These are phyloP conservation scores for Dryas alaskensis DNA, from an alignment of 306 rosid species.

Conservation along the genomic window DNA sequence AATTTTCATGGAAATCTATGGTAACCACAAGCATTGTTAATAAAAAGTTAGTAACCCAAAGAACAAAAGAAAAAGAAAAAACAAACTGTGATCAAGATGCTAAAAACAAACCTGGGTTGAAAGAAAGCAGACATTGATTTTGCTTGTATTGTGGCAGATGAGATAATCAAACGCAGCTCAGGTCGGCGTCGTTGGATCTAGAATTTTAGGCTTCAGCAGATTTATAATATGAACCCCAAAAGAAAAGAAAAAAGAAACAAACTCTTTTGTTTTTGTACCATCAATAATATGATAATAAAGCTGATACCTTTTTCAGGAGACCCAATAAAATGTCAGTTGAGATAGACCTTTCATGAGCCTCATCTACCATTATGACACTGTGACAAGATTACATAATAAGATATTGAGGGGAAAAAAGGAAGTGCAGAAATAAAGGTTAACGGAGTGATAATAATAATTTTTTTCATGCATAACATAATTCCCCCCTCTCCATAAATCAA, in stretches of 20 bases:
- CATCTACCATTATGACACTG: constrained; percentile 92
- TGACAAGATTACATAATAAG: constrained; percentile 14
- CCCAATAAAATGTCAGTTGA: constrained; percentile 93
- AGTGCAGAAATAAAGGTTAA: background rate
- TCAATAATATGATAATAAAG: constrained; percentile 3
- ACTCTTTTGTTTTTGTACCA: constrained; percentile 6
- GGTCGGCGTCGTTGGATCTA: constrained; percentile 88
- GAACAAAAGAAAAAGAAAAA: constrained; percentile 14
- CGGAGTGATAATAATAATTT: background rate
- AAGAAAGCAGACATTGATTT: constrained; percentile 80
- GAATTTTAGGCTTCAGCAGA: constrained; percentile 26
- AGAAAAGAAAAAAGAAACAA: background rate
- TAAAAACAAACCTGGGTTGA: constrained; percentile 51
- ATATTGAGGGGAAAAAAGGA: constrained; percentile 2
- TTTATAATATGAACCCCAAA: background rate
- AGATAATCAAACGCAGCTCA: constrained; percentile 75
- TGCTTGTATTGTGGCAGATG: constrained; percentile 97
- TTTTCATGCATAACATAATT: background rate
- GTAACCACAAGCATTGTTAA: background rate
- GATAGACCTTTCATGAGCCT: constrained; percentile 97
- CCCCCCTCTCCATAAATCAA: background rate
- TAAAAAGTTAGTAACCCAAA: background rate
- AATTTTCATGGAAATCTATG: background rate
- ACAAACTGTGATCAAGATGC: constrained; percentile 2
- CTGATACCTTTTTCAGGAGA: constrained; percentile 76